Base-by-base conservation (phyloP, 2,329 filamentous ascomycete species). In the Monilinia aucupariae region DNA sequence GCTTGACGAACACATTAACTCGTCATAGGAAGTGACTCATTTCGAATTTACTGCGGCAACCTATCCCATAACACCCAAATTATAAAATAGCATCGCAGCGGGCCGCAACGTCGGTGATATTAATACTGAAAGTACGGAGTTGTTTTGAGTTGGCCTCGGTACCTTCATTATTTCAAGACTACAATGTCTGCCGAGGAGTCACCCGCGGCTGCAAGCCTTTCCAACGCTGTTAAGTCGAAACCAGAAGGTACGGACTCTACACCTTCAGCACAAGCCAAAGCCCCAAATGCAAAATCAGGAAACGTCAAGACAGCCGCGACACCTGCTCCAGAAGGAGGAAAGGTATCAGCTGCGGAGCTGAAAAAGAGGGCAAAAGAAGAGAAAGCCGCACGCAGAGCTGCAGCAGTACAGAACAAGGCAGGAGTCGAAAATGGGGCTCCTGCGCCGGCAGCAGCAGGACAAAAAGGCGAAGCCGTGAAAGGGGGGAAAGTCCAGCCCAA, bases 341-440 rank as follows among this genome's bases (percentile, higher is more conserved):
- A 90, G 74, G 78, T 90, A 39, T 85, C 89, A 1, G 82, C 83
- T 2, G 64, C 68, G 43, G 69, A 70, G 59, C 74, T 96, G 72
- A 97, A 97, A 78, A 93, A 92, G 71, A 87, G 85, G 74, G 88
- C 89, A 66, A 93, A 96, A 75, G 92, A 91, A 39, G 93, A 97
- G 75, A 97, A 97, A 78, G 89, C 90, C 59, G 92, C 92, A 53
- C 83, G 91, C 65, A 84, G 93, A 78, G 91, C 89, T 55, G 86
- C 86, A 72, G 85, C 82, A 71, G 91, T 88, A 74, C 79, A 79
- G 37, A 79, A 81, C 62, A 73, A 75, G 66, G 74, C 77, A 68
- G 70, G 74, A 64, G 72, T 76, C 70, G 73, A 77, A 71, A 64
- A 70, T 72, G 50, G 68, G 70, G 61, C 69, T 61, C 52, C 67